Conservation (phyloP, 768 basidiomycete species). For the Tephrocybe sp. region DNA sequence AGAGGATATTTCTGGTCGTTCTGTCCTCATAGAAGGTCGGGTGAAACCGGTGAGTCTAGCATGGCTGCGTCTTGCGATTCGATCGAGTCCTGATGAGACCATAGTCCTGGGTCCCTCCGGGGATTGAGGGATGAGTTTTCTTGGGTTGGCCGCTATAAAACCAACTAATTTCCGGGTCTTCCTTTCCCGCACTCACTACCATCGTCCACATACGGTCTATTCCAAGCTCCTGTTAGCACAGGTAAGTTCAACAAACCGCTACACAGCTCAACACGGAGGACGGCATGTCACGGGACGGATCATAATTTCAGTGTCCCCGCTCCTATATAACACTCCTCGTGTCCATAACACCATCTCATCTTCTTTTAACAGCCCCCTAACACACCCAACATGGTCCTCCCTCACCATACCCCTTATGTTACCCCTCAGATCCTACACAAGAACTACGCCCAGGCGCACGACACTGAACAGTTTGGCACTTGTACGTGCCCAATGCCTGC, state of each 20-base stretch:
- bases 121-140: conserved; percentile 35
- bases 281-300: conserved; percentile 24
- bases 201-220: conserved; percentile 4
- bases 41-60: conserved; percentile 27
- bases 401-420: conserved; percentile 79
- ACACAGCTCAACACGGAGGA: not conserved
- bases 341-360: conserved; percentile 18
- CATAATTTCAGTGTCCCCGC: conserved; percentile 14
- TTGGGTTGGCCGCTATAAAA: conserved; percentile 32
- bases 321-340: conserved; percentile 18
- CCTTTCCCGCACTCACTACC: conserved; percentile 6
- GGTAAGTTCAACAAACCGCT: conserved; percentile 6
- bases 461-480: conserved; percentile 58
- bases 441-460: conserved; percentile 75
- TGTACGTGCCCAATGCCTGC: conserved; percentile 41
- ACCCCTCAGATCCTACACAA: conserved; percentile 90
- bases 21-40: conserved; percentile 17
- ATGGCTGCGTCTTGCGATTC: conserved; percentile 15
- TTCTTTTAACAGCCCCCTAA: conserved; percentile 16
- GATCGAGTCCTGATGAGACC: conserved; percentile 13
- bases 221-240: not conserved
- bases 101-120: conserved; percentile 27
- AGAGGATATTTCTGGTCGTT: not conserved
- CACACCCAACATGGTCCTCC: conserved; percentile 56
- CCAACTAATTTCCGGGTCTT: conserved; percentile 20